Conservation (phyloP, 2,329 filamentous ascomycete species). For the Amauroascus verrucosus region DNA sequence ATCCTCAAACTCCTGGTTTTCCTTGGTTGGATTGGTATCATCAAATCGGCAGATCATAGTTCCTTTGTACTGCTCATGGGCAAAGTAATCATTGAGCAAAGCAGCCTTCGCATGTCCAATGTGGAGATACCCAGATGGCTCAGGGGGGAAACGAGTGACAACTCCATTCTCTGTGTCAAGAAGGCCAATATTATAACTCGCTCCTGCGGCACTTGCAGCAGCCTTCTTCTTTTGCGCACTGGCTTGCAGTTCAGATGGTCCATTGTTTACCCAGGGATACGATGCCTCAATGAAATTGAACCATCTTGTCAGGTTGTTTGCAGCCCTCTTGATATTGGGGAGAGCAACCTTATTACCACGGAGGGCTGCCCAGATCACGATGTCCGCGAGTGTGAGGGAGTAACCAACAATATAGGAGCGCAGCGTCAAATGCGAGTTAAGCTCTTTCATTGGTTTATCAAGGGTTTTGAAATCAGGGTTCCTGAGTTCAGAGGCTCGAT, state of each 20-base stretch:
- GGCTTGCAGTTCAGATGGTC: conserved; percentile 16
- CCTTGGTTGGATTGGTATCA: conserved; percentile 94
- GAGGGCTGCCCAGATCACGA: conserved; percentile 19
- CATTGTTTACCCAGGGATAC: conserved; percentile 19
- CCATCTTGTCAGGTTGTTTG: conserved; percentile 17
- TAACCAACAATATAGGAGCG: conserved; percentile 19
- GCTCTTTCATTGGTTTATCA: conserved; percentile 19
- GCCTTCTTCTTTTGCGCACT: conserved; percentile 18
- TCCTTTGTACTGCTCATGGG: conserved; percentile 83
- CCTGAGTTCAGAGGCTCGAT: conserved; percentile 14
- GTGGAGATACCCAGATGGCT: conserved; percentile 30
- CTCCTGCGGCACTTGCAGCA: conserved; percentile 20
- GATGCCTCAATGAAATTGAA: conserved; percentile 19
- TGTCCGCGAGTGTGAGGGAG: conserved; percentile 18
- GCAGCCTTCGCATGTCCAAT: conserved; percentile 84
- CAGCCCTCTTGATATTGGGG: conserved; percentile 12
- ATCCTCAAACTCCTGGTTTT: conserved; percentile 94
- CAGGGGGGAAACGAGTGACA: conserved; percentile 29
- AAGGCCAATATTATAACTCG: conserved; percentile 24
- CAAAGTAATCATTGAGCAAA: conserved; percentile 91
- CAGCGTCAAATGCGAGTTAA: conserved; percentile 19
- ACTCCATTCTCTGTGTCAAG: conserved; percentile 24
- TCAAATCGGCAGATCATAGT: conserved; percentile 87
- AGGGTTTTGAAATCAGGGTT: conserved; percentile 18
- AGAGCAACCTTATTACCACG: conserved; percentile 18